Percentiles rank a stretch among this genome's conserved stretches.
These are phyloP conservation scores for Fusarium udum DNA, from an alignment of 2,329 filamentous ascomycete species.

Conservation along the genomic window DNA sequence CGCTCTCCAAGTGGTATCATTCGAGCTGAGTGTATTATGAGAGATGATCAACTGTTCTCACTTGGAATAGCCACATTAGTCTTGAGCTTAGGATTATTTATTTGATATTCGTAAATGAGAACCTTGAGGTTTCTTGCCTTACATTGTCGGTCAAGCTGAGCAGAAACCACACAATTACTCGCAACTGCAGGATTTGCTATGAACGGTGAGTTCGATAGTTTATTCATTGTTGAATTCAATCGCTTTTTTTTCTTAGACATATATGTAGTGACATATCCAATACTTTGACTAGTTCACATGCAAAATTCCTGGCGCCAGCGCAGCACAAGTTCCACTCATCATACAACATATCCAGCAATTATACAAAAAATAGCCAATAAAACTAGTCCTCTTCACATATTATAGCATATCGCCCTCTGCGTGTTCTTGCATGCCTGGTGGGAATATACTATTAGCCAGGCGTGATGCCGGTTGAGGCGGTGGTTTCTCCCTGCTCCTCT, in stretches of 20 bases:
- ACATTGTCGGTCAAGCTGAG: not conserved
- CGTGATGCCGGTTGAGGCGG: conserved; percentile 55
- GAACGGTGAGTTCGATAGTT: not conserved
- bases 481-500: conserved; percentile 47
- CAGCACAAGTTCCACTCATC: conserved; percentile 15
- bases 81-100: not conserved
- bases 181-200: not conserved
- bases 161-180: not conserved
- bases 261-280: not conserved
- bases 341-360: conserved; percentile 21
- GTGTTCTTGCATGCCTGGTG: conserved; percentile 47
- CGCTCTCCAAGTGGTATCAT: not conserved
- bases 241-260: conserved; percentile 1
- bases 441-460: conserved; percentile 48
- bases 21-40: not conserved
- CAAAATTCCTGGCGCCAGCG: conserved; percentile 17
- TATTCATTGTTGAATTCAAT: not conserved
- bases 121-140: not conserved
- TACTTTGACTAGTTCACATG: not conserved
- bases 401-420: conserved; percentile 51
- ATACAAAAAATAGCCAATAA: conserved; percentile 10
- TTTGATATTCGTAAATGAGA: not conserved
- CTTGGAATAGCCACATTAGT: not conserved
- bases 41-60: not conserved
- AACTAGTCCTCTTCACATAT: conserved; percentile 5